phyloP scores from a whole-genome alignment of 2,329 filamentous ascomycete species.

The Basipetospora chlamydospora region DNA sequence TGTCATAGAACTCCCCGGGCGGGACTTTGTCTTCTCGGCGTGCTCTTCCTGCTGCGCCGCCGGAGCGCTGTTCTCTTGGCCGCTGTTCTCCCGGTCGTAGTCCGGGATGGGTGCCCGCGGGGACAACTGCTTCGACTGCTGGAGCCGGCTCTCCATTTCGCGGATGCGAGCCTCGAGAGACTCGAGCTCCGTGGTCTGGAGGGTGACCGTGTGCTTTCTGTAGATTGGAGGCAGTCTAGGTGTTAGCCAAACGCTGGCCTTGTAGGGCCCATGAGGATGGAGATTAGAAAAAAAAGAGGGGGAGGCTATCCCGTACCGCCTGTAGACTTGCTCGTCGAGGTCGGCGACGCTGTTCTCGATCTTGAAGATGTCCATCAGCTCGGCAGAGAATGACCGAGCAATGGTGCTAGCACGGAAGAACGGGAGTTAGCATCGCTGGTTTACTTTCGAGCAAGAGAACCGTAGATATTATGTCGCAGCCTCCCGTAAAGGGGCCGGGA shows the following conservation, averaged over 20 bases:
- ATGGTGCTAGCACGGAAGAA: slow-evolving; percentile 51
- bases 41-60: slow-evolving; percentile 10
- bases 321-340: slow-evolving; percentile 59
- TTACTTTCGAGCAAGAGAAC: no score
- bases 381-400: slow-evolving; percentile 72
- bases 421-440: no score
- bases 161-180: slow-evolving; percentile 70
- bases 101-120: slow-evolving; percentile 1
- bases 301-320: slow-evolving; percentile 49
- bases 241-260: no score
- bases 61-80: slow-evolving; percentile 10
- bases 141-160: slow-evolving; percentile 71
- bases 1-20: slow-evolving; percentile 37
- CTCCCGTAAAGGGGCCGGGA: background rate
- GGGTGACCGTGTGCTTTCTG: slow-evolving; percentile 68
- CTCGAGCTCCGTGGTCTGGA: slow-evolving; percentile 67
- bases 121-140: slow-evolving; percentile 13
- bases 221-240: no score
- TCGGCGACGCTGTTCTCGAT: slow-evolving; percentile 66
- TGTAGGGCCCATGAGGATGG: slow-evolving; percentile 4
- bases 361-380: slow-evolving; percentile 79
- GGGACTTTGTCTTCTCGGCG: slow-evolving; percentile 20
- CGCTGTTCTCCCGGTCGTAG: slow-evolving; percentile 4
- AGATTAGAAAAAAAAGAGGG: slow-evolving; percentile 3
- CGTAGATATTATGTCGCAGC: no score